Evolutionary conservation across 1,284 basidiomycete species (phyloP), one percentile per base, ranked within the genome.

Genomic region (Exobasidium cylindrosporum): DNA sequence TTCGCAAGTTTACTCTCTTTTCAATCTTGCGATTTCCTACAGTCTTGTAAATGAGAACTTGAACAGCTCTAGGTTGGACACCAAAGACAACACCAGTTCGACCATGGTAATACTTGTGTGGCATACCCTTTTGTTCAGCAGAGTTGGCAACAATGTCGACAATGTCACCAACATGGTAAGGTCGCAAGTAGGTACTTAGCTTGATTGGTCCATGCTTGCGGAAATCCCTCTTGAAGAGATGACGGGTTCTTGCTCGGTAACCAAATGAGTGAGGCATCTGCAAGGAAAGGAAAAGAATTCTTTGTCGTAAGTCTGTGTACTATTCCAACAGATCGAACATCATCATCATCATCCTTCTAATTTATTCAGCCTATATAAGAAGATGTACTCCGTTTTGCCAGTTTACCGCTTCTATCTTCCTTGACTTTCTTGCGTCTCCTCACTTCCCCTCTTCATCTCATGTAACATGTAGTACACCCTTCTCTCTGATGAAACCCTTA

Each of bases 101-200:
- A 77, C 91, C 92, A 76, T 62, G 65, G 76, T 79, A 79, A 72
- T 77, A 79, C 56, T 97, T 97, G 87, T 97, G 94, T 82, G 95
- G 94, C 92, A 98, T 97, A 83, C 95, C 95, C 89, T 95, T 96
- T 87, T 98, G 96, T 84, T 97, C 90, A 58, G 94, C 91, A 67
- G 94, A 88, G 82, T 99, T 97, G 77, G 95, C 95, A 85, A 96
- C 96, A 87, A 98, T 98, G 85, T 98, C 95, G 77, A 99, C 95
- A 80, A 98, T 97, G 83, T 99, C 95, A 72, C 95, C 95, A 73
- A 97, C 87, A 78, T 88, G 88, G 88, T 90, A 99, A 84, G 87
- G 87, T 81, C 89, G 87, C 81, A 98, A 85, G 88, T 87, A 98
- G 58, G 93, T 97, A 74, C 93, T 92, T 80, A 97, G 74, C 82